These are phyloP conservation scores for Camelina hispida DNA, from an alignment of 345 rosid genomes.

Conservation along the genomic window DNA sequence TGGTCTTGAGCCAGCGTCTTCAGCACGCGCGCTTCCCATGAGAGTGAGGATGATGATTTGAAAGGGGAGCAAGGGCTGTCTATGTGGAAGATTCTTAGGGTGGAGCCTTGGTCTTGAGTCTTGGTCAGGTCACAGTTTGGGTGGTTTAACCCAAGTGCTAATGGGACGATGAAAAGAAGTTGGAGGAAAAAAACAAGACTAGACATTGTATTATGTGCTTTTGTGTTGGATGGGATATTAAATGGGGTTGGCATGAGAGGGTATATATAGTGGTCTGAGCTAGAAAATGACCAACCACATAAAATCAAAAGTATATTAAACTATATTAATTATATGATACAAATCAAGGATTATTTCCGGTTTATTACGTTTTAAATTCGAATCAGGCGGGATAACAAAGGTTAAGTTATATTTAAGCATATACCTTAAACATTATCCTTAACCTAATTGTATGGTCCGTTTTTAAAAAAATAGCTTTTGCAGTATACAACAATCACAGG, in stretches of 20 bases:
- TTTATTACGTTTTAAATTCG: background rate
- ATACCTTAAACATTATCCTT: background rate
- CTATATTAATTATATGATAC: background rate
- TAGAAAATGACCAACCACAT: conserved; percentile 19
- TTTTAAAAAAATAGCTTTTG: background rate
- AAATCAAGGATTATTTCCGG: conserved; percentile 12
- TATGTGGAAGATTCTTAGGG: conserved; percentile 74
- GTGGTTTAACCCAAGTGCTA: conserved; percentile 49
- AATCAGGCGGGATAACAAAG: background rate
- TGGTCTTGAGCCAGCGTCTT: conserved; percentile 72
- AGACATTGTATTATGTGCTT: conserved; percentile 30
- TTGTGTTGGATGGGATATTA: conserved; percentile 34
- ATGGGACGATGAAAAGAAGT: conserved; percentile 41
- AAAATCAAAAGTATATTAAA: conserved; percentile 9
- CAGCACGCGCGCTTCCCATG: conserved; percentile 84
- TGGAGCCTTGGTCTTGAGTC: conserved; percentile 57
- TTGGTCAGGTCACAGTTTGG: conserved; percentile 53
- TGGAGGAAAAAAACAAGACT: conserved; percentile 42
- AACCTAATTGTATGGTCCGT: background rate
- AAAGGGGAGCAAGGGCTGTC: conserved; percentile 87
- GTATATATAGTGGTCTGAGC: conserved; percentile 45
- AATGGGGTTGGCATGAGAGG: conserved; percentile 33
- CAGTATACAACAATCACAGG: background rate
- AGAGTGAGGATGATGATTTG: conserved; percentile 59
- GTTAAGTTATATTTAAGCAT: background rate